Conservation (phyloP, 345 rosid genomes). For the Combretum micranthum region DNA sequence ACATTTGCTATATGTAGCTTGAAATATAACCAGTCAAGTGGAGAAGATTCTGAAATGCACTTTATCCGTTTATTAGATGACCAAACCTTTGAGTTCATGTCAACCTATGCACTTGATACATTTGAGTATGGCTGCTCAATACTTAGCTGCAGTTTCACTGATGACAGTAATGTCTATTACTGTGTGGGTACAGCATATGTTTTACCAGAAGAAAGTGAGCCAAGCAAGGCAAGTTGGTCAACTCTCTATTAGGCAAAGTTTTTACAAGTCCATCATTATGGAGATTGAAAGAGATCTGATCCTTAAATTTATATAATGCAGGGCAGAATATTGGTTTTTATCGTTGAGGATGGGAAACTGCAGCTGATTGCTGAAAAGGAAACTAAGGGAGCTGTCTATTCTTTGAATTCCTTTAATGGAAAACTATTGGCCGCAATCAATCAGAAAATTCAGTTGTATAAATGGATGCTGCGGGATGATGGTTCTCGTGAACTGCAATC, state of each 20-base stretch:
- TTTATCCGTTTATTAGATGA: constrained; percentile 76
- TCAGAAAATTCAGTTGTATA: constrained; percentile 85
- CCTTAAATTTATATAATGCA: constrained; percentile 11
- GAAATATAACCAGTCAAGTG: constrained; percentile 53
- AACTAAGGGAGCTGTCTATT: constrained; percentile 85
- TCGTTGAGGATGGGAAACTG: constrained; percentile 78
- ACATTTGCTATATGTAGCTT: constrained; percentile 83
- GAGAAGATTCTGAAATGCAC: constrained; percentile 74
- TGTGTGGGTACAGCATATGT: constrained; percentile 94
- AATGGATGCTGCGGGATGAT: constrained; percentile 92
- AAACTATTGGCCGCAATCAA: constrained; percentile 88
- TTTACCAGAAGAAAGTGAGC: constrained; percentile 82
- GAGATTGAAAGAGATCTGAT: not conserved
- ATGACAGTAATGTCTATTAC: constrained; percentile 72
- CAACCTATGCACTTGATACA: constrained; percentile 74
- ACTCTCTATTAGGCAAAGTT: too few species aligned
- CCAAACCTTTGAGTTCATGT: constrained; percentile 70
- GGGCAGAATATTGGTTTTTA: constrained; percentile 87
- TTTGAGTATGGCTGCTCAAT: constrained; percentile 86
- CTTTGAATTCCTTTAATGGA: constrained; percentile 89
- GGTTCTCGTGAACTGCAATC: constrained; percentile 81
- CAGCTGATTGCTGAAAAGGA: constrained; percentile 88
- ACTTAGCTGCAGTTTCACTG: constrained; percentile 82
- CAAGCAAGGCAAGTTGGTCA: constrained; percentile 53
- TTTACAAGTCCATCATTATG: constrained; percentile 1